phyloP scores from a whole-genome alignment of 768 basidiomycete species.

The Candolleomyces eurysporus region DNA sequence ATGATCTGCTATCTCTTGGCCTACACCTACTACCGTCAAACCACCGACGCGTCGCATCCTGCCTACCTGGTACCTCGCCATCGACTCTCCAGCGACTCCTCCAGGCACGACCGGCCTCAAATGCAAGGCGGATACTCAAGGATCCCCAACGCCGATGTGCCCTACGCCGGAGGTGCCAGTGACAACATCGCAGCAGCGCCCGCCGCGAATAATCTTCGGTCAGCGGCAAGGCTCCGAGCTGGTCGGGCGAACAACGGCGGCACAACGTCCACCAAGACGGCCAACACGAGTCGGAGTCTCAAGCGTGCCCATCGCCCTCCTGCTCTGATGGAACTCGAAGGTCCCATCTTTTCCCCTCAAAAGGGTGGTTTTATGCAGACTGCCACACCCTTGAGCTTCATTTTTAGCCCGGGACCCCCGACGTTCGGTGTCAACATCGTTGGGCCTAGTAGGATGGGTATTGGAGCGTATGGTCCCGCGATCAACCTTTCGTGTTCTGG shows the following conservation, averaged over 20 bases:
- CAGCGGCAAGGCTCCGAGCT: conserved; percentile 7
- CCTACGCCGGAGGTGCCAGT: background rate
- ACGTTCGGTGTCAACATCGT: conserved; percentile 28
- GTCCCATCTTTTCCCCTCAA: conserved; percentile 9
- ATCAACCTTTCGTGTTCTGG: conserved; percentile 5
- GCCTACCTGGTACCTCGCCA: conserved; percentile 25
- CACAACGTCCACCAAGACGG: conserved; percentile 6
- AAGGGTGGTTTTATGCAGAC: conserved; percentile 23
- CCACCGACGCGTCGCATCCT: conserved; percentile 34
- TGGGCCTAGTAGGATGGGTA: background rate
- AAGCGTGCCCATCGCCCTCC: conserved; percentile 24
- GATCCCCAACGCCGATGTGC: conserved; percentile 12
- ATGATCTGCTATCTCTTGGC: conserved; percentile 33
- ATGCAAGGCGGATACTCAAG: conserved; percentile 16
- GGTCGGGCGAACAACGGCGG: conserved; percentile 8
- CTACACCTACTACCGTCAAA: conserved; percentile 40
- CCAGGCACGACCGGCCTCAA: background rate
- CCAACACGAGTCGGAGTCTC: conserved; percentile 19
- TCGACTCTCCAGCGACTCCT: conserved; percentile 8
- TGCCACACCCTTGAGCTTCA: conserved; percentile 25
- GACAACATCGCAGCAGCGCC: conserved; percentile 11
- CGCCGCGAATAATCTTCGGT: conserved; percentile 9
- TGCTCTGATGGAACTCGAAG: conserved; percentile 16
- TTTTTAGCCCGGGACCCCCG: conserved; percentile 26
- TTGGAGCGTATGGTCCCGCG: background rate